Evolutionary conservation across 2,329 filamentous ascomycete genomes (phyloP), one percentile per base, ranked within the genome.

Genomic region (Alternaria postmessia): DNA sequence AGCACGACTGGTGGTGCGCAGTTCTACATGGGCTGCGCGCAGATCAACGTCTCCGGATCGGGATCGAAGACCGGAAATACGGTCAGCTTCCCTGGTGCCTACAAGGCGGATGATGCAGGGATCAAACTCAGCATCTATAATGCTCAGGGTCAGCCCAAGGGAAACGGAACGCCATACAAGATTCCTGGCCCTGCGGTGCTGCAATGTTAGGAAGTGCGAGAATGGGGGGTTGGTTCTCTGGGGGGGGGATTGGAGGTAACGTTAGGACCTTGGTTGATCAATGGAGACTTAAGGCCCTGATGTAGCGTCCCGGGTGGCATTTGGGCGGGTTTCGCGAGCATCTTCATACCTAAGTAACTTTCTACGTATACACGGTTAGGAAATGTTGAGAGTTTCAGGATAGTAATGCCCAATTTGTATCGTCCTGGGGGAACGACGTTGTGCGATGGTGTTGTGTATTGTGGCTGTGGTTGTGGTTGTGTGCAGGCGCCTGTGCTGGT

Each of bases 131-230:
- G 72, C 46, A 65, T 78, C 41, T 77, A 77, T 51, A 69, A 64
- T 46, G 63, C 62, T 18, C 61, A 69, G 62, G 69, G 65, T 7
- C 57, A 64, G 36, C 65, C 65, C 1, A 64, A 57, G 43, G 65
- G 65, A 7, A 67, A 66, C 38, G 65, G 65, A n/a, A 41, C 64
- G 62, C 72, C 75, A n/a, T 86, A 86, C 63, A 82, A 75, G 18
- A 79, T 84, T 38, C 84, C 84, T 1, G 84, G 84, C 0, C 84
- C 84, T 39, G 72, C 78, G 5, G 72, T 85, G 16, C 84, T 86
- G 66, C 80, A 72, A 41, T 86, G 84, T 67, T 86, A 78, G 67
- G 20, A 16, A 32, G 14, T 20, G 1, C 3, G 46, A 36, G 18
- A 18, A 9, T 36, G 8, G 7, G 30, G 14, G 32, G 22, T 20